Percentiles rank a stretch among this genome's conserved stretches.
Evolutionary conservation across 768 basidiomycete species (phyloP).

Genomic region (Pleurotus cornucopiae): DNA sequence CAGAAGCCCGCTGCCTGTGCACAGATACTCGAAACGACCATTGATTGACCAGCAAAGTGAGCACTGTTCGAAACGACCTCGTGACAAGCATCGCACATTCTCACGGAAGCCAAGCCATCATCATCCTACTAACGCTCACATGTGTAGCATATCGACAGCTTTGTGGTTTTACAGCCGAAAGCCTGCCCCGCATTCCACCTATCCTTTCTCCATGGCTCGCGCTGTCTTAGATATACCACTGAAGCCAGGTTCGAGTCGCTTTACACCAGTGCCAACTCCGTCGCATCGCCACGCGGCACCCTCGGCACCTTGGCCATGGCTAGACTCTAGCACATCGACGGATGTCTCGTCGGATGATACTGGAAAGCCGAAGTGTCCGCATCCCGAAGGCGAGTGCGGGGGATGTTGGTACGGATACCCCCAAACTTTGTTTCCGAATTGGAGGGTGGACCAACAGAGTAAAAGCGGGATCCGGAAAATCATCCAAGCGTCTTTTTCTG

Average conservation of each 20-base stretch:
- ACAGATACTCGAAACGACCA: too few relatives aligned
- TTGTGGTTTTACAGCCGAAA: slow-evolving; percentile 10
- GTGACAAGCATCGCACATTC: too few relatives aligned
- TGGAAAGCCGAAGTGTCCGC: neutral
- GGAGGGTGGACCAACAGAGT: slow-evolving; percentile 43
- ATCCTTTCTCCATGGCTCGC: too few relatives aligned
- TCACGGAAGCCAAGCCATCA: too few relatives aligned
- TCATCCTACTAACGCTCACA: too few relatives aligned
- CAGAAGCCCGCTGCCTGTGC: too few relatives aligned
- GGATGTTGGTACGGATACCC: slow-evolving; percentile 40
- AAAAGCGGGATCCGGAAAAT: slow-evolving; percentile 31
- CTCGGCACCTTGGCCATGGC: slow-evolving; percentile 45
- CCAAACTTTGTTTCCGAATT: slow-evolving; percentile 50
- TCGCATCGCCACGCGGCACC: slow-evolving; percentile 43
- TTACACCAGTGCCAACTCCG: slow-evolving; percentile 24
- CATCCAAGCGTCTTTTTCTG: slow-evolving; percentile 11
- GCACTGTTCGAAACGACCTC: too few relatives aligned
- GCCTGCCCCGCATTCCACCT: too few relatives aligned
- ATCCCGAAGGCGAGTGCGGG: neutral
- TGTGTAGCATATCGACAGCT: neutral
- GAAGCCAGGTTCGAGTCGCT: too few relatives aligned
- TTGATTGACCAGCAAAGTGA: too few relatives aligned
- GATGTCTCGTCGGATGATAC: neutral
- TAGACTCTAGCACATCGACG: slow-evolving; percentile 23
- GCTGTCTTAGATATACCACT: too few relatives aligned